Conservation (phyloP, 1,284 basidiomycete species). For the Mycena citricolor region DNA sequence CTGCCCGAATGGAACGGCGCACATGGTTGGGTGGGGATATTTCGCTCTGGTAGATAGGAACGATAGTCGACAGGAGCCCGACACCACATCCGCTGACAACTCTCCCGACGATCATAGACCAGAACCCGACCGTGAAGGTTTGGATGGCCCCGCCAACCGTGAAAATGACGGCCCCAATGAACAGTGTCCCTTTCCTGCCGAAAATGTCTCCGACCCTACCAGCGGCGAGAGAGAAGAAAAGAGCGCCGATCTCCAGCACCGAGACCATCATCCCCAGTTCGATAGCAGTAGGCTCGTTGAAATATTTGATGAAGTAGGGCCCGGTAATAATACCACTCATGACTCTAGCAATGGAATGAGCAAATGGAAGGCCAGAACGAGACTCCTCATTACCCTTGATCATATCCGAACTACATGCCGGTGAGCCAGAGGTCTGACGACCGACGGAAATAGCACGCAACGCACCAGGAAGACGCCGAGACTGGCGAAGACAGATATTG, state of each 20-base stretch:
- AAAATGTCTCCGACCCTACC: conserved; percentile 87
- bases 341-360: conserved; percentile 47
- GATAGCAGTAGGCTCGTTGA: conserved; percentile 73
- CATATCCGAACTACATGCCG: conserved; percentile 88
- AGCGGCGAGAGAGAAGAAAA: conserved; percentile 89
- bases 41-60: conserved; percentile 97
- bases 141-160: conserved; percentile 88
- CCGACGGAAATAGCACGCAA: conserved; percentile 22
- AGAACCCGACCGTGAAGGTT: conserved; percentile 84
- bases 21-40: conserved; percentile 94
- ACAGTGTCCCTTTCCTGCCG: conserved; percentile 86
- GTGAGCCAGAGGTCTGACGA: conserved; percentile 23
- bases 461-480: conserved; percentile 86
- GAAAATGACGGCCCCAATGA: conserved; percentile 86
- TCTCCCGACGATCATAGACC: conserved; percentile 85
- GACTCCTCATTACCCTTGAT: conserved; percentile 71
- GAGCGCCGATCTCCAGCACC: conserved; percentile 89
- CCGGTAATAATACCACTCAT: conserved; percentile 95
- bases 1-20: conserved; percentile 30
- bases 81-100: conserved; percentile 92
- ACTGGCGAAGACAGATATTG: conserved; percentile 82
- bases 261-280: conserved; percentile 88
- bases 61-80: conserved; percentile 93
- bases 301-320: conserved; percentile 83
- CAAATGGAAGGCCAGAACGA: background rate